phyloP scores from a whole-genome alignment of 2,329 filamentous ascomycete genomes.

The Microthyrium microscopicum region DNA sequence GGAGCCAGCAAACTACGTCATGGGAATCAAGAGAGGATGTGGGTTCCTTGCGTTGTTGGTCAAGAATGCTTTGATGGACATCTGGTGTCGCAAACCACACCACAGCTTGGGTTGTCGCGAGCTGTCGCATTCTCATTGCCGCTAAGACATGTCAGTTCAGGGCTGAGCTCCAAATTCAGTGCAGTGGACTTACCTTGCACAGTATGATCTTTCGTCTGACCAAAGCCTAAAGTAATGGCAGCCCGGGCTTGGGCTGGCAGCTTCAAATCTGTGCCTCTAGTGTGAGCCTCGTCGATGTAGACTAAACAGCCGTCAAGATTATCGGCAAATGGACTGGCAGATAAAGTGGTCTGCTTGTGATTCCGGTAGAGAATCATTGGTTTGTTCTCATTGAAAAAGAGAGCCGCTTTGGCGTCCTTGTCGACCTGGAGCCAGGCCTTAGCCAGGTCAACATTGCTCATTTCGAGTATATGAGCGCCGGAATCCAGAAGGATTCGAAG shows the following conservation, averaged over 20 bases:
- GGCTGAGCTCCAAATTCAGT: background rate
- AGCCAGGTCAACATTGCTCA: conserved; percentile 27
- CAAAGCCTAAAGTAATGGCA: conserved; percentile 45
- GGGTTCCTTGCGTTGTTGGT: conserved; percentile 21
- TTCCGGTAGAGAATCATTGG: conserved; percentile 35
- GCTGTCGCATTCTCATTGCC: conserved; percentile 47
- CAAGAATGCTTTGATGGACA: conserved; percentile 43
- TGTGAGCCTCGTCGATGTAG: conserved; percentile 56
- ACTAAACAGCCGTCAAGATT: conserved; percentile 44
- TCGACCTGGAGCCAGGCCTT: conserved; percentile 35
- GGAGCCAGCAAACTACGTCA: conserved; percentile 43
- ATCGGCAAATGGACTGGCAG: conserved; percentile 39
- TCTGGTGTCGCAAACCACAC: conserved; percentile 39
- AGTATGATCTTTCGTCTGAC: conserved; percentile 43
- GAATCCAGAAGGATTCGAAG: conserved; percentile 46
- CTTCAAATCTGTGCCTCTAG: conserved; percentile 50
- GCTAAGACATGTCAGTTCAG: conserved; percentile 24
- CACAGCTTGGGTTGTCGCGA: conserved; percentile 39
- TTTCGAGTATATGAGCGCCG: conserved; percentile 47
- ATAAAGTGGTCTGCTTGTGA: conserved; percentile 31
- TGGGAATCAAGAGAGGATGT: conserved; percentile 24
- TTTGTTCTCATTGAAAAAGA: conserved; percentile 42
- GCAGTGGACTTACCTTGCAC: conserved; percentile 35
- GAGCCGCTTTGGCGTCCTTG: conserved; percentile 24
- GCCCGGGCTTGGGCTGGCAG: conserved; percentile 43